Evolutionary conservation across 139 green algal species (phyloP).

Genomic region (Chlamydomonas schloesseri): DNA sequence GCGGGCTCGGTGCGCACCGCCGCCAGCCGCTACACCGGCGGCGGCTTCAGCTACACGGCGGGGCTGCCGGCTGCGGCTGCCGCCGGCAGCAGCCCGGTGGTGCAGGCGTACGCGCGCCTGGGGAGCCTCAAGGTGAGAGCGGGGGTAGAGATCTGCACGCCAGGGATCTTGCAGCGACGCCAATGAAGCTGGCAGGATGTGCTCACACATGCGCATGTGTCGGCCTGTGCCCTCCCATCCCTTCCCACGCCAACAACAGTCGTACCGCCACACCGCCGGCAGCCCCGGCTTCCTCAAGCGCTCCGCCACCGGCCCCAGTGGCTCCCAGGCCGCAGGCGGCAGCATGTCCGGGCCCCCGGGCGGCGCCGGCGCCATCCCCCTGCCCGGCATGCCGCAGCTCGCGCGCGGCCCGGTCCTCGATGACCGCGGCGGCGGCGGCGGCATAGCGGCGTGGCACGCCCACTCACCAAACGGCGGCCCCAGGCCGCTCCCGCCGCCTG

Average conservation of each 20-base stretch:
- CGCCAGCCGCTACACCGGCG: constrained; percentile 1
- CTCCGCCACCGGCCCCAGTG: too few relatives aligned
- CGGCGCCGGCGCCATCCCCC: background rate
- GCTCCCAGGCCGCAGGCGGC: too few relatives aligned
- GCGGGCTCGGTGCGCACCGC: constrained; percentile 6
- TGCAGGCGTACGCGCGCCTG: background rate
- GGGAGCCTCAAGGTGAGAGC: background rate
- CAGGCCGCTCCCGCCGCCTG: too few relatives aligned
- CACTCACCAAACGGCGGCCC: too few relatives aligned
- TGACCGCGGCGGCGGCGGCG: background rate
- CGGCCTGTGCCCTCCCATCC: too few relatives aligned
- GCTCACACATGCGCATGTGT: too few relatives aligned
- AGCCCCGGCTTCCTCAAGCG: background rate
- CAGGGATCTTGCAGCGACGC: too few relatives aligned
- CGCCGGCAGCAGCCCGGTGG: background rate
- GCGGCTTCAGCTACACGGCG: too few relatives aligned
- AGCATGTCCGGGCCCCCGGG: background rate
- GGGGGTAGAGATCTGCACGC: too few relatives aligned
- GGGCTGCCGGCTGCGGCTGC: background rate
- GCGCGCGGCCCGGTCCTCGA: too few relatives aligned
- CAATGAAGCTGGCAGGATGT: too few relatives aligned
- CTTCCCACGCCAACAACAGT: too few relatives aligned
- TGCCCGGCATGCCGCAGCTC: background rate
- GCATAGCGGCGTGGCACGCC: constrained; percentile 6
- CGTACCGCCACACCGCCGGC: background rate